Conservation (phyloP, 1,284 basidiomycete genomes). For the Anthracocystis walkeri region DNA sequence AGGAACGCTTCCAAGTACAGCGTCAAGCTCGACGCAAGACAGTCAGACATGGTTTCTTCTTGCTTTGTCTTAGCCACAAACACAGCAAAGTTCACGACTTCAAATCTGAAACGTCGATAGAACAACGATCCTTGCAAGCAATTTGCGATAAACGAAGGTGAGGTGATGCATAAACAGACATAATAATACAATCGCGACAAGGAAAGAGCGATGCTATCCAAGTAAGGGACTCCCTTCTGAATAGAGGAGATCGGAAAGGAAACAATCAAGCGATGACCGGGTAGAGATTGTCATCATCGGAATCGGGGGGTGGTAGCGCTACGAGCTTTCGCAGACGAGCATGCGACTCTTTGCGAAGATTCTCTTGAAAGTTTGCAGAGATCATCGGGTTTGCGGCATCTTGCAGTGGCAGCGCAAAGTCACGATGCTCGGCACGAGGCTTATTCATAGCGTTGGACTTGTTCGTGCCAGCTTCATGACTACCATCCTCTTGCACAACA, state of each 20-base stretch:
- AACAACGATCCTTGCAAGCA: background rate
- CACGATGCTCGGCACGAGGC: background rate
- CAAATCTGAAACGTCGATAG: no score
- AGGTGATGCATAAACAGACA: background rate
- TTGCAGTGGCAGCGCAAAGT: conserved; percentile 21
- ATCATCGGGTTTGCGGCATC: conserved; percentile 41
- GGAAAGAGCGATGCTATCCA: no score
- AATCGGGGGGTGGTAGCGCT: conserved; percentile 37
- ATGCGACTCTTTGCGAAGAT: conserved; percentile 42
- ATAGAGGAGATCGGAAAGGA: background rate
- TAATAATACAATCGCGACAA: conserved; percentile 2
- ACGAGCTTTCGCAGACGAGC: conserved; percentile 32
- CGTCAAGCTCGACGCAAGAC: no score
- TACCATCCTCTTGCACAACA: conserved; percentile 19
- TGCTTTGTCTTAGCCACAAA: background rate
- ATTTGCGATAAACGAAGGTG: background rate
- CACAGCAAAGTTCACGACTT: background rate
- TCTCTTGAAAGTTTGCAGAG: conserved; percentile 36
- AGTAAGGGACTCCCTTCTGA: no score
- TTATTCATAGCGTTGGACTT: background rate
- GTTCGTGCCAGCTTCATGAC: background rate
- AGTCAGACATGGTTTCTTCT: no score
- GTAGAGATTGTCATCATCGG: conserved; percentile 49
- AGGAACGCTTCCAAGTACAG: background rate
- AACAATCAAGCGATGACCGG: conserved; percentile 33